Evolutionary conservation across 176 grass and related monocot genomes (phyloP).

Genomic region (Zizania latifolia): DNA sequence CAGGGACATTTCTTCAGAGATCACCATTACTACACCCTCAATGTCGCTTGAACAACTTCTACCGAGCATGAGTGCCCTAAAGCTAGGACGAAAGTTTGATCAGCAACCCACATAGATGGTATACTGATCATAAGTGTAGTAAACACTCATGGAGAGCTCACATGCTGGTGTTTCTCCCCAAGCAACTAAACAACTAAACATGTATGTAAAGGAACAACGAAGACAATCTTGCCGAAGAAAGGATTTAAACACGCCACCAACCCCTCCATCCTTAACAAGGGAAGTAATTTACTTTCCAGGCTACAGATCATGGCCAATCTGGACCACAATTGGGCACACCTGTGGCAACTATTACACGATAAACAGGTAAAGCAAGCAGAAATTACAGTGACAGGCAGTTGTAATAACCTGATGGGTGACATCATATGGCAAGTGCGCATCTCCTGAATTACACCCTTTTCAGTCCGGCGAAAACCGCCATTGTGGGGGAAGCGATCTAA

Average conservation of each 20-base stretch:
- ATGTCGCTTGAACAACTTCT: too few relatives aligned
- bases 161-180: slow-evolving; percentile 26
- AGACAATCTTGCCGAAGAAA: not conserved
- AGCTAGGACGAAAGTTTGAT: slow-evolving; percentile 5
- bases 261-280: not conserved
- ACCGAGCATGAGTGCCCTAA: not conserved
- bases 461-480: not conserved
- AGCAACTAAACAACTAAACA: slow-evolving; percentile 22
- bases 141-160: not conserved
- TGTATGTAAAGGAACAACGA: slow-evolving; percentile 19
- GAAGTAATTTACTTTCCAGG: slow-evolving; percentile 19
- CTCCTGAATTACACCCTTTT: not conserved
- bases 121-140: not conserved
- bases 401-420: too few relatives aligned
- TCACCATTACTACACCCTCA: too few relatives aligned
- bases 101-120: slow-evolving; percentile 5
- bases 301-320: slow-evolving; percentile 5
- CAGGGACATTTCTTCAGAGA: too few relatives aligned
- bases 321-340: not conserved
- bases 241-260: slow-evolving; percentile 4
- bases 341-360: not conserved
- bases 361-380: not conserved
- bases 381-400: not conserved
- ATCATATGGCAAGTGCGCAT: not conserved
- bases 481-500: not conserved